Conservation (phyloP, 2,329 filamentous ascomycete species). For the Thermothelomyces thermophilus region DNA sequence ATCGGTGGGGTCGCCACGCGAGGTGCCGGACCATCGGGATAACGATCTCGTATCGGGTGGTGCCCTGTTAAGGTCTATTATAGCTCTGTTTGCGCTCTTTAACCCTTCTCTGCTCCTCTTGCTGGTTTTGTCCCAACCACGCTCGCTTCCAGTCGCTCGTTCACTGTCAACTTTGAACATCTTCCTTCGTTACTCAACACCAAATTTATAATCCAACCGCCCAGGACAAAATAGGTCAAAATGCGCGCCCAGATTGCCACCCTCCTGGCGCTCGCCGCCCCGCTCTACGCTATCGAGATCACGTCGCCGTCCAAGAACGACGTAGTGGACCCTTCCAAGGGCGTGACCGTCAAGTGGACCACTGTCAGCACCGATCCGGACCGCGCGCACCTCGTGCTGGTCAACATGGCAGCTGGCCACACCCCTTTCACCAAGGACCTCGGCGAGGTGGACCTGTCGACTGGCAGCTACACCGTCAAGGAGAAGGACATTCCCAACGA, state of each 20-base stretch:
- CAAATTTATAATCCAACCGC: neutral
- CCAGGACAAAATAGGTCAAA: slow-evolving; percentile 8
- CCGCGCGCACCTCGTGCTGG: slow-evolving; percentile 22
- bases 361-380: slow-evolving; percentile 23
- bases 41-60: slow-evolving; percentile 4
- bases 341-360: slow-evolving; percentile 21
- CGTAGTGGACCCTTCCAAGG: slow-evolving; percentile 17
- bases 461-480: slow-evolving; percentile 14
- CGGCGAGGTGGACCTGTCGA: slow-evolving; percentile 21
- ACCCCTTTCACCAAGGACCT: slow-evolving; percentile 22
- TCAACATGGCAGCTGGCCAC: slow-evolving; percentile 25
- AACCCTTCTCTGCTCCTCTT: too few relatives aligned
- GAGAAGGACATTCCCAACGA: slow-evolving; percentile 15
- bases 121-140: too few relatives aligned
- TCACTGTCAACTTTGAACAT: too few relatives aligned
- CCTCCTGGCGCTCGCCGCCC: slow-evolving; percentile 16
- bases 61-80: too few relatives aligned
- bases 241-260: slow-evolving; percentile 20
- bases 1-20: slow-evolving; percentile 10
- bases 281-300: slow-evolving; percentile 21
- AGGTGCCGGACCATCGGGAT: slow-evolving; percentile 6
- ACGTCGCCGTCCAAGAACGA: slow-evolving; percentile 22
- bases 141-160: too few relatives aligned
- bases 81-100: too few relatives aligned
- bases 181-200: neutral